Conservation (phyloP, 1,284 basidiomycete species). For the Cutaneotrichosporon spelunceum region DNA sequence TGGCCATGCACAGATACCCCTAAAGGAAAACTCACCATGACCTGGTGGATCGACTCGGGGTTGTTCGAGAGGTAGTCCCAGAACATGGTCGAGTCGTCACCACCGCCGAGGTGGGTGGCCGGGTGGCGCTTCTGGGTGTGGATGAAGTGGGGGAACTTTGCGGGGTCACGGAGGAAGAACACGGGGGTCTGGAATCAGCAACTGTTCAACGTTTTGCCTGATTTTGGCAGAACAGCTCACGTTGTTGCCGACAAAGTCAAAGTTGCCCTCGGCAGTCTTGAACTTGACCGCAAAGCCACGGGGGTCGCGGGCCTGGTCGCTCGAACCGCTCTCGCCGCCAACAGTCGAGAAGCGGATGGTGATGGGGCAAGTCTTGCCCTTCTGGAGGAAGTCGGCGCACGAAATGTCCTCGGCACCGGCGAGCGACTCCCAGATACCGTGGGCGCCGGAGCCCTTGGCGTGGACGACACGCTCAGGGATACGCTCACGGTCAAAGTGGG, state of each 20-base stretch:
- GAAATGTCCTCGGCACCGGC: slow-evolving; percentile 77
- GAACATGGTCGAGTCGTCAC: slow-evolving; percentile 48
- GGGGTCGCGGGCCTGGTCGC: slow-evolving; percentile 81
- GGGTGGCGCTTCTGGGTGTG: slow-evolving; percentile 80
- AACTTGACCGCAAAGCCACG: slow-evolving; percentile 91
- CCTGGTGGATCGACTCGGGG: slow-evolving; percentile 85
- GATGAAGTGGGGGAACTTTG: slow-evolving; percentile 73
- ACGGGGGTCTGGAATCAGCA: slow-evolving; percentile 8
- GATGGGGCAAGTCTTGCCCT: slow-evolving; percentile 63
- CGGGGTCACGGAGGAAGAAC: slow-evolving; percentile 68
- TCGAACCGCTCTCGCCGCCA: slow-evolving; percentile 73
- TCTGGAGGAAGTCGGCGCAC: slow-evolving; percentile 67
- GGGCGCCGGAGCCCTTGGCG: slow-evolving; percentile 65
- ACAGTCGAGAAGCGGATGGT: slow-evolving; percentile 55
- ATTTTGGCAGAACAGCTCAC: slow-evolving; percentile 11
- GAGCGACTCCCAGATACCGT: slow-evolving; percentile 86
- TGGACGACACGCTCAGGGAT: slow-evolving; percentile 86
- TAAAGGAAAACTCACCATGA: slow-evolving; percentile 57
- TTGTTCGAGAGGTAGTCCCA: slow-evolving; percentile 86
- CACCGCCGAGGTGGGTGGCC: slow-evolving; percentile 52
- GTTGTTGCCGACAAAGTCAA: slow-evolving; percentile 86
- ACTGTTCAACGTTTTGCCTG: neutral
- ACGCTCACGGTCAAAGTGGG: slow-evolving; percentile 51
- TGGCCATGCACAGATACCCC: neutral
- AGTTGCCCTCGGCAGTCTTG: slow-evolving; percentile 81